Percentiles rank a stretch among this genome's conserved stretches.
Conservation (phyloP, 2,329 filamentous ascomycete species). For the Pseudogymnoascus sp. region DNA sequence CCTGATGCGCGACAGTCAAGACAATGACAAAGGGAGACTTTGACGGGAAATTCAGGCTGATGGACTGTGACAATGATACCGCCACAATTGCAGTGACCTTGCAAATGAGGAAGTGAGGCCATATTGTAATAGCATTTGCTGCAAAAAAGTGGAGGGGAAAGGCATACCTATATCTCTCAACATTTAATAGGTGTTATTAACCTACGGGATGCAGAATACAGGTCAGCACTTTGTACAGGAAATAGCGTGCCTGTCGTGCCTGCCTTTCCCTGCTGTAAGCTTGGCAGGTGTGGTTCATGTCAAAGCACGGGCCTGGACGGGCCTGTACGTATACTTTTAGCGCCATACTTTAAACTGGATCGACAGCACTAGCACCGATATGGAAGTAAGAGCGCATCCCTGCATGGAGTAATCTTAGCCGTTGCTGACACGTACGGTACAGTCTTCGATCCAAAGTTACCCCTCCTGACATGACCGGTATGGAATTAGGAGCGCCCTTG, state of each 20-base stretch:
- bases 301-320: neutral
- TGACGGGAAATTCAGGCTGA: conserved; percentile 10
- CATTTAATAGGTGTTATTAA: neutral
- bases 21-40: conserved; percentile 14
- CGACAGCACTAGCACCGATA: neutral
- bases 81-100: conserved; percentile 15
- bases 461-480: neutral
- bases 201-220: neutral
- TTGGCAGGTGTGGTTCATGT: no score
- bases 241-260: neutral
- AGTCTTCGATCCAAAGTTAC: neutral
- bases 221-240: neutral
- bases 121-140: neutral
- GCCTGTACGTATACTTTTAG: neutral
- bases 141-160: neutral
- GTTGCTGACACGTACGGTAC: neutral
- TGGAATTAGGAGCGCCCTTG: neutral
- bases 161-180: neutral
- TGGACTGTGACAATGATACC: conserved; percentile 13
- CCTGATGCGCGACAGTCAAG: conserved; percentile 14
- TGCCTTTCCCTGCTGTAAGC: neutral
- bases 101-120: neutral
- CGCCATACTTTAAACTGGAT: neutral
- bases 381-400: neutral
- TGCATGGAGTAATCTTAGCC: neutral